Evolutionary conservation across 2,329 filamentous ascomycete genomes (phyloP).

Genomic region (Cytospora piceicola): DNA sequence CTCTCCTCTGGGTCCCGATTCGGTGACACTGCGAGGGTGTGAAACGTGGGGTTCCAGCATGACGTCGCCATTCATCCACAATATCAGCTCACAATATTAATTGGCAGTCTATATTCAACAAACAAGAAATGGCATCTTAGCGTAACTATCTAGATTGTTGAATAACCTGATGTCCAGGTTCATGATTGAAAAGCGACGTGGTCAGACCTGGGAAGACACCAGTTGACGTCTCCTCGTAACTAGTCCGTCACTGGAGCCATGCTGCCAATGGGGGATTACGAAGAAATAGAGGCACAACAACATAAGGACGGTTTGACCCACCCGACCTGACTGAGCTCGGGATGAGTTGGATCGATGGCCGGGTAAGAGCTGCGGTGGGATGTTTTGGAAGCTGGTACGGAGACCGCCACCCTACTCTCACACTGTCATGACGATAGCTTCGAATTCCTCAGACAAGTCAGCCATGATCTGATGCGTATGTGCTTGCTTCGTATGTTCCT

Average conservation of each 20-base stretch:
- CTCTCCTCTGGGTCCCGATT: background rate
- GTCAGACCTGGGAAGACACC: too few species aligned
- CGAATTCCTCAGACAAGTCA: background rate
- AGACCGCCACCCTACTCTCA: conserved; percentile 8
- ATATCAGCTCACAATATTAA: background rate
- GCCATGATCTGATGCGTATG: background rate
- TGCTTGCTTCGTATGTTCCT: background rate
- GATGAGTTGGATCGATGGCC: conserved; percentile 14
- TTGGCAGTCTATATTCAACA: background rate
- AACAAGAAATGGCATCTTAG: background rate
- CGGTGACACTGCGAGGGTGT: background rate
- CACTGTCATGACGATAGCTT: background rate
- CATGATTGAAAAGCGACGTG: too few species aligned
- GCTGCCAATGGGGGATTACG: too few species aligned
- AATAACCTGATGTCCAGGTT: too few species aligned
- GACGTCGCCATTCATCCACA: background rate
- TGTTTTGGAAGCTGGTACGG: conserved; percentile 12
- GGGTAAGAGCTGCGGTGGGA: conserved; percentile 14
- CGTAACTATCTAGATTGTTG: background rate
- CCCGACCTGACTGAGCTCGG: conserved; percentile 19
- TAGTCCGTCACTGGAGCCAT: too few species aligned
- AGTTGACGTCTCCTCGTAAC: too few species aligned
- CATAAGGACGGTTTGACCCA: conserved; percentile 27
- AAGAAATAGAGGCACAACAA: too few species aligned
- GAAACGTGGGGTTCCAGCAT: conserved; percentile 1